Base-by-base conservation (phyloP, 139 green algal genomes). In the Chlorella sp. region DNA sequence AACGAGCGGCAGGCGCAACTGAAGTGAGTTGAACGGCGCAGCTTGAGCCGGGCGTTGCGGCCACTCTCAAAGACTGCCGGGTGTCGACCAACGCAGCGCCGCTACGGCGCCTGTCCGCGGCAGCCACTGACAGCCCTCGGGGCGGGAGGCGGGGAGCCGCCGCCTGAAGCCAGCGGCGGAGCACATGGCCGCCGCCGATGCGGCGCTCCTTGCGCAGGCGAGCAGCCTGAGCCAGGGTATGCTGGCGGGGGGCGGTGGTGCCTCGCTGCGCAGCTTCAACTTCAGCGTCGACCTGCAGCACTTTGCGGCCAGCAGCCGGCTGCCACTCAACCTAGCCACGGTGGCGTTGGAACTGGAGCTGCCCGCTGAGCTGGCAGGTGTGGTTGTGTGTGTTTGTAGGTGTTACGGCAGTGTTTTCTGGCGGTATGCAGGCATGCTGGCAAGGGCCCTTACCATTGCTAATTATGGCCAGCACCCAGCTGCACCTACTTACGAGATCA, bases 341-440 rank as follows among this genome's bases (percentile, higher is more conserved):
- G 66, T 93, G 14, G 89, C 87, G 60, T 69, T 93, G 1, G 79
- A 91, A 36, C 82, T 93, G 34, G 69, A 84, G n/a, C 75, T 93
- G 40, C 90, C 90, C 2, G n/a, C 61, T 3, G 87, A 69, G 39
- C 87, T 93, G 57, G 61, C 82, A 85, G 89, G 89, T 92, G 66
- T 68, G 53, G 79, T 40, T 84, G 40, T 3, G 22, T 60, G 9
- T 15, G 16, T 36, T 37, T 9, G 73, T n/a, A 79, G 73, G n/a
- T 9, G n/a, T 22, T 79, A 22, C 12, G 30, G 73, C n/a, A 1
- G 12, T 1, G 73, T 22, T 37, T 18, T 1, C 30, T 42, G 73
- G 4, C 11, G 4, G 3, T 79, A n/a, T 42, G 73, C n/a, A 22
- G 12, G 32, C n/a, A 9, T 2, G 64, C 64, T 14, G 64, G 64